Base-by-base conservation (phyloP, 257 asterid genomes). In the Asclepias syriaca region DNA sequence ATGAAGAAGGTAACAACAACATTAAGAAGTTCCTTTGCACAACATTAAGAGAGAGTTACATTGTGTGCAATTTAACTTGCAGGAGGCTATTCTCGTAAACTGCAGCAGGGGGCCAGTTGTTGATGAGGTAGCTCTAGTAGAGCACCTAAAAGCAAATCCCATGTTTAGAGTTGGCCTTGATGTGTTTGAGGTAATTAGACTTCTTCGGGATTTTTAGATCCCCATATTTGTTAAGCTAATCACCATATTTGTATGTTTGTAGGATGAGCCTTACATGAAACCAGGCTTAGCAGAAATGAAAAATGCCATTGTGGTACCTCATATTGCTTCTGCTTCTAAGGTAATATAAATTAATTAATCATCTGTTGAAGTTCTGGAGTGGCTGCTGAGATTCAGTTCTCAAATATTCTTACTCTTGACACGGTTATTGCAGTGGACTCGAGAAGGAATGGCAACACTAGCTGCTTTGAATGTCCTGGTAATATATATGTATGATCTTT, bases 151-250 rank as follows among this genome's bases (percentile, higher is more conserved):
- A 76, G 92, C 79, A 29, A 93, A 91, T 80, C 98, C 97, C 55
- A 93, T 93, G 98, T 93, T 93, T 78, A 87, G 98, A 79, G 98
- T 91, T 81, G 98, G 96, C n/a, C 97, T 93, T 75, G 98, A 93
- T 82, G 98, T 93, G 67, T 93, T 93, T 77, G 98, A 93, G 97
- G 98, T 93, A 78, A 72, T 70, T 24, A 29, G 63, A 59, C 69
- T 50, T 66, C 14, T 50, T 66, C 14, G 27, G 27, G 27, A 24
- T 24, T 24, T 24, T 24, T 24, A 24, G 27, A 24, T 24, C 27
- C 27, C 27, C 27, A 24, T 24, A 24, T 24, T 29, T 29, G 61
- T 63, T 46, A 15, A 5, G 34, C 39, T 45, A 14, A 2, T 18
- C 72, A 27, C 1, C 65, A 73, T 68, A 72, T 54, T 54, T 29